Evolutionary conservation across 768 basidiomycete genomes (phyloP).

Genomic region (Tephrocybe sp.): DNA sequence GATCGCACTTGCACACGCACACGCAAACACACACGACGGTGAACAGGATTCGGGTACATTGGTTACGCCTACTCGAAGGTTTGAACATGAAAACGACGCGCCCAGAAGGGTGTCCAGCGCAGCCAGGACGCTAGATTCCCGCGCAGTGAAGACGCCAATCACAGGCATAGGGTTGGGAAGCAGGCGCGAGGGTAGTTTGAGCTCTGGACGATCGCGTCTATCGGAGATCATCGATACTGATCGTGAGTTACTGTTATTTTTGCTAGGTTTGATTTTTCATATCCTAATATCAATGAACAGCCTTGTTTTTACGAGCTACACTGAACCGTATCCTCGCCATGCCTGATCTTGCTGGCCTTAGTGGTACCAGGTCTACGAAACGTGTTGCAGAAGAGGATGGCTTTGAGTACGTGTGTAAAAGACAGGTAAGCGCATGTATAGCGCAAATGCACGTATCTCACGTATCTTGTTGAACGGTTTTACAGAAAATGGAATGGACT

Average conservation of each 20-base stretch:
- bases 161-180: too few relatives aligned
- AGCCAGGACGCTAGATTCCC: too few relatives aligned
- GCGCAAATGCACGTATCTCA: too few relatives aligned
- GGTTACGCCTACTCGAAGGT: too few relatives aligned
- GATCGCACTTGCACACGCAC: conserved; percentile 3
- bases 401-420: neutral
- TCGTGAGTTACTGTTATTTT: conserved; percentile 30
- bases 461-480: neutral
- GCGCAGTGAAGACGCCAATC: too few relatives aligned
- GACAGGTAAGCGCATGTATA: conserved; percentile 1
- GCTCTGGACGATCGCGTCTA: conserved; percentile 27
- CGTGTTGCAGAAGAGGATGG: neutral
- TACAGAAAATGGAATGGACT: neutral
- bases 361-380: conserved; percentile 3
- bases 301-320: conserved; percentile 31
- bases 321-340: conserved; percentile 40
- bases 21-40: too few relatives aligned
- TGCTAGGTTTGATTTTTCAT: neutral
- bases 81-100: too few relatives aligned
- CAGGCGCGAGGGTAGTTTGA: too few relatives aligned
- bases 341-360: conserved; percentile 42
- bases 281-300: too few relatives aligned
- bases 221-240: conserved; percentile 42
- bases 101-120: too few relatives aligned
- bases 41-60: too few relatives aligned